Evolutionary conservation across 208 protist species (phyloP).

Genomic region (Crithidia thermophila): DNA sequence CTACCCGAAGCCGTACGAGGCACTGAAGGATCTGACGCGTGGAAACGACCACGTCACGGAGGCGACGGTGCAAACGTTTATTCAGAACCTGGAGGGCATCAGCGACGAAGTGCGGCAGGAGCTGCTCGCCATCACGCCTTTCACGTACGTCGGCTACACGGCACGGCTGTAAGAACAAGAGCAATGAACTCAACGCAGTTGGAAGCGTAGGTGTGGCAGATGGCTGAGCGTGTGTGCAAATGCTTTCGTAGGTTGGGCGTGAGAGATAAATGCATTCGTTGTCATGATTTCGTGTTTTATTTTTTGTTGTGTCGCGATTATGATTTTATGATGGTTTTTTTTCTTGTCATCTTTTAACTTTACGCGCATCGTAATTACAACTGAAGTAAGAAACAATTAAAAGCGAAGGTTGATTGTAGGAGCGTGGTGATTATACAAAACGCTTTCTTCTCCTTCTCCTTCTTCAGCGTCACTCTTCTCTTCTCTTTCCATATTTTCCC

Average conservation of each 20-base stretch:
- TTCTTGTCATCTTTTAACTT: background rate
- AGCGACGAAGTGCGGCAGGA: conserved; percentile 87
- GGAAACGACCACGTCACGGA: conserved; percentile 80
- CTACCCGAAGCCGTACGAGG: conserved; percentile 93
- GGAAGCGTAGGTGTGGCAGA: background rate
- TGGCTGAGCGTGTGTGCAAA: too few species aligned
- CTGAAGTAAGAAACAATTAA: too few species aligned
- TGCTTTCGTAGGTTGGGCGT: background rate
- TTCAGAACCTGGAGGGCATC: conserved; percentile 83
- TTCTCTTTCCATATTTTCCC: too few species aligned
- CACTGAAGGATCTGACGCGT: conserved; percentile 93
- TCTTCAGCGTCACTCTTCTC: too few species aligned
- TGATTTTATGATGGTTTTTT: background rate
- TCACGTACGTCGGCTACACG: conserved; percentile 88
- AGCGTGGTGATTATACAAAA: too few species aligned
- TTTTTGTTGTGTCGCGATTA: background rate
- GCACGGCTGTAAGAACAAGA: conserved; percentile 17
- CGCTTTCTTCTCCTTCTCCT: too few species aligned
- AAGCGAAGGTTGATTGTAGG: too few species aligned
- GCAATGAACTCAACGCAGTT: background rate
- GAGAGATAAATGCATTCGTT: too few species aligned
- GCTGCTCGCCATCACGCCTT: conserved; percentile 83
- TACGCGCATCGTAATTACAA: too few species aligned
- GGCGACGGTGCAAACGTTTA: conserved; percentile 76
- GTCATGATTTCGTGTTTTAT: background rate